Conservation (phyloP, 139 green algal genomes). For the Marvania coccoides region DNA sequence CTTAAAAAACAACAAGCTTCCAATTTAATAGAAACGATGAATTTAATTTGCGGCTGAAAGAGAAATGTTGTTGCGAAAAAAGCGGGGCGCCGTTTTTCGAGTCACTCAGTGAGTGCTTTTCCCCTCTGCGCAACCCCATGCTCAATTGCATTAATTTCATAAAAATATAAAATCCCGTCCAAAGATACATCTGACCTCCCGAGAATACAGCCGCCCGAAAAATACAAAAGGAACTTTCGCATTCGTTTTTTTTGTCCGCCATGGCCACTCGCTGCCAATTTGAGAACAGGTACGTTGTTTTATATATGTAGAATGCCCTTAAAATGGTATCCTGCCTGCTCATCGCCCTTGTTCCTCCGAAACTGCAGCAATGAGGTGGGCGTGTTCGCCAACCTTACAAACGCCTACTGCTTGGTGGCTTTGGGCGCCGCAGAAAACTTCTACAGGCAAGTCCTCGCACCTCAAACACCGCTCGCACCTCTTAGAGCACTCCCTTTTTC, state of each 20-base stretch:
- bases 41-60: no score
- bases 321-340: neutral
- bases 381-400: constrained; percentile 95
- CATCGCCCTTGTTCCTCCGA: neutral
- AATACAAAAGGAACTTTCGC: neutral
- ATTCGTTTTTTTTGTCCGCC: neutral
- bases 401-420: constrained; percentile 88
- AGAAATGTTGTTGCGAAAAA: neutral
- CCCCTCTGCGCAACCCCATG: no score
- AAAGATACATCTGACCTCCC: no score
- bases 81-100: neutral
- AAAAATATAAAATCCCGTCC: no score
- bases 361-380: constrained; percentile 83
- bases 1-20: no score
- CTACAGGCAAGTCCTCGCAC: constrained; percentile 60
- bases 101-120: neutral
- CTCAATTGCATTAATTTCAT: no score
- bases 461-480: neutral
- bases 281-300: constrained; percentile 61
- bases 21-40: no score
- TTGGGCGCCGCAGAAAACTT: constrained; percentile 94
- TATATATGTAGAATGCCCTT: neutral
- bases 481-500: no score
- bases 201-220: no score
- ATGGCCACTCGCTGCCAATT: constrained; percentile 75